These are phyloP conservation scores for Citrus cavaleriei DNA, from an alignment of 345 rosid genomes.

Conservation along the genomic window DNA sequence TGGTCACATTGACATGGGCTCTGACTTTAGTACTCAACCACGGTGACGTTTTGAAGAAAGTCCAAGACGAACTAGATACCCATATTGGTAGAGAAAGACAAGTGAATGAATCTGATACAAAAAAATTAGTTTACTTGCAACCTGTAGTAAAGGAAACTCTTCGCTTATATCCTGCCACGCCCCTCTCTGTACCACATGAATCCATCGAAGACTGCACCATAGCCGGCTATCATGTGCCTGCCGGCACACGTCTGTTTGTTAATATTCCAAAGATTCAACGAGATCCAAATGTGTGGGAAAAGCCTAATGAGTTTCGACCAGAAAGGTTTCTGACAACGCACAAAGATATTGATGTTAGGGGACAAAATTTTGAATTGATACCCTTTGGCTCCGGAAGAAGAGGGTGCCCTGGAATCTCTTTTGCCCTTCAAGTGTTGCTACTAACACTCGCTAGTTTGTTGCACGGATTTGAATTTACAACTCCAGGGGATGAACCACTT, in stretches of 20 bases:
- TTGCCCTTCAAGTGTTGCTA: conserved; percentile 27
- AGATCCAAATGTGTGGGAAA: conserved; percentile 33
- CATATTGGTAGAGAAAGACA: conserved; percentile 30
- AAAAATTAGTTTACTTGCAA: conserved; percentile 28
- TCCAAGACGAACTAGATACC: conserved; percentile 38
- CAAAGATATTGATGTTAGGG: conserved; percentile 26
- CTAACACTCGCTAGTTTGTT: conserved; percentile 30
- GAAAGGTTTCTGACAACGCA: conserved; percentile 38
- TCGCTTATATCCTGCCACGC: conserved; percentile 34
- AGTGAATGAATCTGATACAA: conserved; percentile 29
- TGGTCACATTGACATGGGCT: conserved; percentile 40
- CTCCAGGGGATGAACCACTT: conserved; percentile 12
- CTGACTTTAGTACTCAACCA: conserved; percentile 42
- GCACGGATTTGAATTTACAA: conserved; percentile 32
- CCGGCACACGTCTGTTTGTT: conserved; percentile 29
- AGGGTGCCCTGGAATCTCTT: conserved; percentile 35
- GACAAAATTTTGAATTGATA: conserved; percentile 30
- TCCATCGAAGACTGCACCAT: conserved; percentile 34
- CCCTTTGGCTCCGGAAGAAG: conserved; percentile 45
- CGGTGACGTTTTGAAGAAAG: conserved; percentile 19
- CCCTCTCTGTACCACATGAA: conserved; percentile 33
- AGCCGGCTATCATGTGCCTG: conserved; percentile 30
- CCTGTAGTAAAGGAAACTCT: conserved; percentile 47
- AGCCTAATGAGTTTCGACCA: conserved; percentile 29
- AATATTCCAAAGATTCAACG: conserved; percentile 35